Percentiles rank a stretch among this genome's conserved stretches.
Conservation (phyloP, 495 filamentous ascomycete species). For the Acidomyces sp. region DNA sequence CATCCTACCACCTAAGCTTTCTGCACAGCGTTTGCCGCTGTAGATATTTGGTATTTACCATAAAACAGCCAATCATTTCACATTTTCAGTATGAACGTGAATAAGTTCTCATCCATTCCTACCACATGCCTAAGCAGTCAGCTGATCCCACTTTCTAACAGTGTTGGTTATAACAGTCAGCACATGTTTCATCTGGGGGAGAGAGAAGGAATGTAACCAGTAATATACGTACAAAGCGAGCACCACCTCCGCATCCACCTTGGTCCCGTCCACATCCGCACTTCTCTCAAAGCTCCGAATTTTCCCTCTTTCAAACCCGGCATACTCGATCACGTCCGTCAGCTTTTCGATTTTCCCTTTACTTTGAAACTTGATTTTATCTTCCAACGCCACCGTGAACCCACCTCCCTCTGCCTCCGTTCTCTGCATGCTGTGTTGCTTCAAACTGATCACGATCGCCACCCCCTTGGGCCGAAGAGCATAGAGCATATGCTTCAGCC, state of each 20-base stretch:
- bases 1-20: too few species aligned
- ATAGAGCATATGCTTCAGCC: constrained; percentile 13
- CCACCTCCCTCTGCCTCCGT: constrained; percentile 2
- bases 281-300: constrained; percentile 8
- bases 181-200: too few species aligned
- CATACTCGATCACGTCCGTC: constrained; percentile 18
- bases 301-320: constrained; percentile 19
- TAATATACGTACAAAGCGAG: too few species aligned
- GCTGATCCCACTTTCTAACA: constrained; percentile 20
- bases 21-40: too few species aligned
- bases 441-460: constrained; percentile 8
- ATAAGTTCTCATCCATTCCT: too few species aligned
- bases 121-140: constrained; percentile 8
- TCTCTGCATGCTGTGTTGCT: neutral
- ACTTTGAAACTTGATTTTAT: constrained; percentile 9
- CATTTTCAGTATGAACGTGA: too few species aligned
- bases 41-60: too few species aligned
- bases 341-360: constrained; percentile 7
- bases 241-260: constrained; percentile 14
- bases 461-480: constrained; percentile 16
- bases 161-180: too few species aligned
- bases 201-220: too few species aligned
- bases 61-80: too few species aligned
- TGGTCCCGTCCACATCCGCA: constrained; percentile 6
- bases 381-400: constrained; percentile 6